phyloP scores from a whole-genome alignment of 495 filamentous ascomycete genomes.

The Podospora conica region DNA sequence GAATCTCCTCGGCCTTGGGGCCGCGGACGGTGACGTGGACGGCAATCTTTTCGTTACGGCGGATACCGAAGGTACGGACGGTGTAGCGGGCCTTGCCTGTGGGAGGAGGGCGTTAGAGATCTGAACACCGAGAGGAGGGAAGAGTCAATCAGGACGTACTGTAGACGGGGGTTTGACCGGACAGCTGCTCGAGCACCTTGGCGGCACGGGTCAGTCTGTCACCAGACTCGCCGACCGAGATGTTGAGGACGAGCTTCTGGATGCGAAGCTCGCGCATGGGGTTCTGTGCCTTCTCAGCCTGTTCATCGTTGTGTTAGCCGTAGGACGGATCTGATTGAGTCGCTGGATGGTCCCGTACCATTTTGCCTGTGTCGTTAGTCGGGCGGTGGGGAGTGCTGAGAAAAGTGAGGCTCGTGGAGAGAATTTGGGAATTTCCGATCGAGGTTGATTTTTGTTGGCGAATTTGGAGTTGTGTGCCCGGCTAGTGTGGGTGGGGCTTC shows the following conservation, averaged over 20 bases:
- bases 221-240: slow-evolving; percentile 99
- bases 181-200: slow-evolving; percentile 99
- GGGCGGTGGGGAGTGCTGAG: slow-evolving; percentile 1
- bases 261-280: slow-evolving; percentile 99
- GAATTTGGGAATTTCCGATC: not conserved
- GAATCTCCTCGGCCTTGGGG: slow-evolving; percentile 99
- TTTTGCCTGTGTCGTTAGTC: slow-evolving; percentile 9
- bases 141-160: slow-evolving; percentile 47
- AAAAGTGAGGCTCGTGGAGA: slow-evolving; percentile 5
- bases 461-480: slow-evolving; percentile 2
- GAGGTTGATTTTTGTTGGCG: slow-evolving; percentile 4
- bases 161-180: slow-evolving; percentile 99
- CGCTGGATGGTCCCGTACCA: slow-evolving; percentile 2
- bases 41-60: slow-evolving; percentile 99
- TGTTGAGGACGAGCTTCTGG: slow-evolving; percentile 99
- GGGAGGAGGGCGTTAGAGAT: not conserved
- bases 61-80: slow-evolving; percentile 99
- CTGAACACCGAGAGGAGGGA: not conserved
- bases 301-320: slow-evolving; percentile 27
- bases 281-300: slow-evolving; percentile 77
- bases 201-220: slow-evolving; percentile 99
- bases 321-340: slow-evolving; percentile 8
- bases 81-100: slow-evolving; percentile 99
- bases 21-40: slow-evolving; percentile 99
- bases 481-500: not conserved